Conservation (phyloP, 495 filamentous ascomycete species). For the Gamarada debralockiae region DNA sequence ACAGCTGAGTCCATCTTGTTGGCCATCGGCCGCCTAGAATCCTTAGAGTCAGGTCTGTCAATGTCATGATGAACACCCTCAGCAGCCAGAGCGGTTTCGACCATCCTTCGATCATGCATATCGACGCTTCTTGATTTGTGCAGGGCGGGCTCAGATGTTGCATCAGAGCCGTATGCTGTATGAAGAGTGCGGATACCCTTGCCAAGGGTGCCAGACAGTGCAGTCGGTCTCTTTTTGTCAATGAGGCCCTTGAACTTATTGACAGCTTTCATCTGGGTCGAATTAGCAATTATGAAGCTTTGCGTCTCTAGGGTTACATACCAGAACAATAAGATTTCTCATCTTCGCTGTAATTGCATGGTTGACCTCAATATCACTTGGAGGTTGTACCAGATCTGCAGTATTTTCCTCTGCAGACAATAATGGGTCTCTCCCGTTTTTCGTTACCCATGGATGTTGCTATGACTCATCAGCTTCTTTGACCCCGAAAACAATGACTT, state of each 20-base stretch:
- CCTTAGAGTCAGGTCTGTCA: neutral
- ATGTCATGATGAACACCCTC: constrained; percentile 41
- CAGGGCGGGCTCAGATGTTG: constrained; percentile 42
- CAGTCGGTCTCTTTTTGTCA: constrained; percentile 39
- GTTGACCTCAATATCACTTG: constrained; percentile 86
- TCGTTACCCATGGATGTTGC: constrained; percentile 95
- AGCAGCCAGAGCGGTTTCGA: constrained; percentile 45
- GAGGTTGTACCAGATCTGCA: constrained; percentile 67
- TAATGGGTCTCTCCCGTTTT: constrained; percentile 71
- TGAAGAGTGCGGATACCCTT: constrained; percentile 52
- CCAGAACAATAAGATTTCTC: constrained; percentile 76
- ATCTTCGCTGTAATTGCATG: constrained; percentile 88
- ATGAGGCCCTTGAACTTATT: constrained; percentile 73
- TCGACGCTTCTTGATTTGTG: constrained; percentile 45
- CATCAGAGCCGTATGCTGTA: constrained; percentile 33
- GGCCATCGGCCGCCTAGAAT: constrained; percentile 8
- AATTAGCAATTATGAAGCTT: constrained; percentile 2
- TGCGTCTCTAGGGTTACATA: constrained; percentile 39
- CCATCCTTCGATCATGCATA: constrained; percentile 43
- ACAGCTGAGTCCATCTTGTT: constrained; percentile 9
- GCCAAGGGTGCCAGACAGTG: constrained; percentile 55
- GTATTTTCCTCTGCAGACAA: constrained; percentile 85
- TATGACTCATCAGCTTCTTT: constrained; percentile 30
- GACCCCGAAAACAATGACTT: neutral
- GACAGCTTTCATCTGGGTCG: constrained; percentile 80